These are phyloP conservation scores for Alternaria infectoria DNA, from an alignment of 2,329 filamentous ascomycete species.

Conservation along the genomic window DNA sequence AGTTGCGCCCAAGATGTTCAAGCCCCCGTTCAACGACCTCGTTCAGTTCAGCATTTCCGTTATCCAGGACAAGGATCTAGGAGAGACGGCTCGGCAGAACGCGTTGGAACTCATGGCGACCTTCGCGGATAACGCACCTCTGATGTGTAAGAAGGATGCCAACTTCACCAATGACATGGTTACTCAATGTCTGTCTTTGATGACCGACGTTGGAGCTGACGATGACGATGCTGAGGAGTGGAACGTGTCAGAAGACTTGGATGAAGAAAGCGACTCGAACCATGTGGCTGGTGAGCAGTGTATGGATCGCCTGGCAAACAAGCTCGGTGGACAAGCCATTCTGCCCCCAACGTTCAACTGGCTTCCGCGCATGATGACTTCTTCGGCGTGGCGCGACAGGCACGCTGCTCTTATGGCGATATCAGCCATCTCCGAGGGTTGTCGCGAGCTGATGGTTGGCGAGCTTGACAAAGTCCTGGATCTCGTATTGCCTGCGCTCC, in stretches of 20 bases:
- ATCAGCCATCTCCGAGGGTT: slow-evolving; percentile 97
- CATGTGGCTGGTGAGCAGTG: slow-evolving; percentile 98
- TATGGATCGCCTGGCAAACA: slow-evolving; percentile 97
- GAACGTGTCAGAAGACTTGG: slow-evolving; percentile 91
- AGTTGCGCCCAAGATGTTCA: slow-evolving; percentile 97
- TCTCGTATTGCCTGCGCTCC: slow-evolving; percentile 88
- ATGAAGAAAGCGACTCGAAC: slow-evolving; percentile 96
- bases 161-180: slow-evolving; percentile 96
- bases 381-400: slow-evolving; percentile 89
- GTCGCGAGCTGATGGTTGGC: slow-evolving; percentile 91
- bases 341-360: slow-evolving; percentile 93
- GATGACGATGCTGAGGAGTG: slow-evolving; percentile 95
- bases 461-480: slow-evolving; percentile 94
- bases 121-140: slow-evolving; percentile 91
- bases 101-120: slow-evolving; percentile 97
- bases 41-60: slow-evolving; percentile 93
- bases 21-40: slow-evolving; percentile 87
- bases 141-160: slow-evolving; percentile 94
- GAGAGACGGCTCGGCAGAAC: slow-evolving; percentile 89
- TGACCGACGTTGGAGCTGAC: slow-evolving; percentile 95
- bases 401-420: slow-evolving; percentile 99
- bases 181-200: slow-evolving; percentile 94
- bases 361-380: slow-evolving; percentile 97
- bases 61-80: slow-evolving; percentile 93
- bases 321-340: slow-evolving; percentile 92